These are phyloP conservation scores for Fusarium duplospermum DNA, from an alignment of 2,329 filamentous ascomycete genomes.

Conservation along the genomic window DNA sequence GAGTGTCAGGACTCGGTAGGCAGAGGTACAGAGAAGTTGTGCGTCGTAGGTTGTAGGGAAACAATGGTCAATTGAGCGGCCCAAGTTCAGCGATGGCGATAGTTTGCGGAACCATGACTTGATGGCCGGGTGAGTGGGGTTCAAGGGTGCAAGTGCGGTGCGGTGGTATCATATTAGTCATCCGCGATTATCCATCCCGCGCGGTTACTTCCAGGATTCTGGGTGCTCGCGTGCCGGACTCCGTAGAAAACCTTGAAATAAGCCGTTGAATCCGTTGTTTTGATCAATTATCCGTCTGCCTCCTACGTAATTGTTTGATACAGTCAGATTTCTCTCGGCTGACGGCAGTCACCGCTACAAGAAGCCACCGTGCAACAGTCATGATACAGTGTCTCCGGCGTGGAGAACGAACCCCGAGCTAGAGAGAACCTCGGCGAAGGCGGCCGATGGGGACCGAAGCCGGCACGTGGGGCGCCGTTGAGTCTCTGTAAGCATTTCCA, in stretches of 20 bases:
- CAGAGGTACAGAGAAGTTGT: conserved; percentile 9
- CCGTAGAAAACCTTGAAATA: neutral
- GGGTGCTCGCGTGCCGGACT: conserved; percentile 6
- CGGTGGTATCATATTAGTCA: conserved; percentile 38
- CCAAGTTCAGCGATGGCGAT: conserved; percentile 38
- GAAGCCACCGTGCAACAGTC: neutral
- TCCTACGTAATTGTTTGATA: conserved; percentile 3
- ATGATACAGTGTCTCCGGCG: neutral
- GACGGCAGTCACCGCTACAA: neutral
- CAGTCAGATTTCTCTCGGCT: neutral
- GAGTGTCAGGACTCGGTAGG: neutral
- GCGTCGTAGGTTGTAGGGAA: conserved; percentile 14
- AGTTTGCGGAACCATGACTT: conserved; percentile 42
- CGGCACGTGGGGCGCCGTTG: conserved; percentile 28
- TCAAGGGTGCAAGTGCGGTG: conserved; percentile 30
- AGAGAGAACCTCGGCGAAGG: conserved; percentile 40
- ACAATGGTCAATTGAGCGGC: conserved; percentile 25
- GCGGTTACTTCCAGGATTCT: conserved; percentile 20
- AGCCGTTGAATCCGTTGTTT: conserved; percentile 8
- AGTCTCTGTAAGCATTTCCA: conserved; percentile 37
- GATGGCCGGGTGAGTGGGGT: conserved; percentile 37
- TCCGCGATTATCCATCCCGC: conserved; percentile 27
- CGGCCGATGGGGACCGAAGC: conserved; percentile 23
- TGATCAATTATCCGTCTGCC: conserved; percentile 2
- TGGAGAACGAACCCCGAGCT: neutral